Percentiles rank a stretch among this genome's conserved stretches.
Evolutionary conservation across 805 yeast species (phyloP).

Genomic region (Starmerella stigmatis): DNA sequence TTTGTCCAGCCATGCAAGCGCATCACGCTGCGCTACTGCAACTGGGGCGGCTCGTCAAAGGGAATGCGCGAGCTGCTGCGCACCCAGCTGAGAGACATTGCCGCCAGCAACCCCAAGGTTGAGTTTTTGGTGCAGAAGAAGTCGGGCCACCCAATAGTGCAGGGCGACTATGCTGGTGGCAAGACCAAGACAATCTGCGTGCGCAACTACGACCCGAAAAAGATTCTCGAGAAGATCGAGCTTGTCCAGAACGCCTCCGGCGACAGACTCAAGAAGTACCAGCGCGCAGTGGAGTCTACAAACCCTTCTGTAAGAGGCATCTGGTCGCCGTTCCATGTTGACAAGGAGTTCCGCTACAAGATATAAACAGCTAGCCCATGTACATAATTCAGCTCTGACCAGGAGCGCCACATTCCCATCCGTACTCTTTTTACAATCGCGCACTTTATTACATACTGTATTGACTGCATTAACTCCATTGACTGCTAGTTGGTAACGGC

Average conservation of each 20-base stretch:
- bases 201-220: slow-evolving; percentile 53
- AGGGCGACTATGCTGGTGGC: slow-evolving; percentile 47
- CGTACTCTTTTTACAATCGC: no score
- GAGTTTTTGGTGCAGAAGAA: slow-evolving; percentile 60
- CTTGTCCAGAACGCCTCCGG: slow-evolving; percentile 64
- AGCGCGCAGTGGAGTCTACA: slow-evolving; percentile 68
- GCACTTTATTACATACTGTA: no score
- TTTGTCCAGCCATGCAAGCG: slow-evolving; percentile 47
- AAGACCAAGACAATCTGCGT: slow-evolving; percentile 56
- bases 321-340: slow-evolving; percentile 92
- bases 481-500: no score
- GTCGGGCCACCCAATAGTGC: slow-evolving; percentile 73
- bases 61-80: slow-evolving; percentile 64
- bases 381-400: slow-evolving; percentile 2
- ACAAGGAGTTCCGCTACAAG: slow-evolving; percentile 40
- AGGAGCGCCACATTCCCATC: no score
- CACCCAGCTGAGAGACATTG: slow-evolving; percentile 43
- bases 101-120: slow-evolving; percentile 51
- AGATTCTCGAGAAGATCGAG: slow-evolving; percentile 54
- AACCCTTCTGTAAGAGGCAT: slow-evolving; percentile 87
- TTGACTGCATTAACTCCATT: no score
- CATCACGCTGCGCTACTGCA: slow-evolving; percentile 71
- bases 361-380: slow-evolving; percentile 29
- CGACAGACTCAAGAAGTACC: slow-evolving; percentile 44
- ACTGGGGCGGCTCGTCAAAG: slow-evolving; percentile 89